phyloP scores from a whole-genome alignment of 2,329 filamentous ascomycete genomes.

The Biscogniauxia mediterranea region DNA sequence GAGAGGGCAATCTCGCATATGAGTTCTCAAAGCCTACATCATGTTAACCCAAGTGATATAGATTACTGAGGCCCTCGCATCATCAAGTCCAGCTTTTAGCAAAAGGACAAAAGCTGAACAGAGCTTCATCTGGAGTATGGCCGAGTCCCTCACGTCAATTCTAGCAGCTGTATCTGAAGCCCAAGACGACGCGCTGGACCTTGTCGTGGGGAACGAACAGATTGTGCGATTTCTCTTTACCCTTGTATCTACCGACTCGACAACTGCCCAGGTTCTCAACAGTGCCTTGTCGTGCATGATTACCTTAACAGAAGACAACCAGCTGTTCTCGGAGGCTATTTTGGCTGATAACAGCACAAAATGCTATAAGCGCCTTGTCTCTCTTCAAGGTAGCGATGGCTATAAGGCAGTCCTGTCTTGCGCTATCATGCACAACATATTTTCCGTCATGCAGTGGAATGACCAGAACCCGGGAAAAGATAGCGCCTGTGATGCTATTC shows the following conservation, averaged over 20 bases:
- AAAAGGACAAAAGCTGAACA: constrained; percentile 54
- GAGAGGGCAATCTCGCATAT: constrained; percentile 27
- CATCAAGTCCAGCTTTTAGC: constrained; percentile 40
- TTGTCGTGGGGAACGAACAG: constrained; percentile 47
- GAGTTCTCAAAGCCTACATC: not conserved
- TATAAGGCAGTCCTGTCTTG: constrained; percentile 56
- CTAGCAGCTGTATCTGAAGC: constrained; percentile 55
- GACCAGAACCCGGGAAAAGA: constrained; percentile 49
- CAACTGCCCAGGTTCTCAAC: constrained; percentile 42
- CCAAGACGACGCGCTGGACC: constrained; percentile 58
- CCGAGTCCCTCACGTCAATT: constrained; percentile 52
- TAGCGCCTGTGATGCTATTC: constrained; percentile 48
- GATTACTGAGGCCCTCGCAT: constrained; percentile 44
- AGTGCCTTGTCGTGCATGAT: constrained; percentile 55
- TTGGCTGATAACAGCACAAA: constrained; percentile 45
- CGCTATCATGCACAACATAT: constrained; percentile 62
- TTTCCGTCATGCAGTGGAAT: constrained; percentile 51
- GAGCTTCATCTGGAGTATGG: constrained; percentile 52
- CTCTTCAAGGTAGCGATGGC: constrained; percentile 46
- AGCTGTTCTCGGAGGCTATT: constrained; percentile 51
- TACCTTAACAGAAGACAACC: constrained; percentile 60
- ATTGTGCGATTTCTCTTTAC: constrained; percentile 55
- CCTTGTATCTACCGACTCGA: constrained; percentile 42
- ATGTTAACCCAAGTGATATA: constrained; percentile 21
- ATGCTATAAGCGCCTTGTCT: constrained; percentile 49